Conservation (phyloP, 176 grass and related monocot genomes). For the Secale cereale region DNA sequence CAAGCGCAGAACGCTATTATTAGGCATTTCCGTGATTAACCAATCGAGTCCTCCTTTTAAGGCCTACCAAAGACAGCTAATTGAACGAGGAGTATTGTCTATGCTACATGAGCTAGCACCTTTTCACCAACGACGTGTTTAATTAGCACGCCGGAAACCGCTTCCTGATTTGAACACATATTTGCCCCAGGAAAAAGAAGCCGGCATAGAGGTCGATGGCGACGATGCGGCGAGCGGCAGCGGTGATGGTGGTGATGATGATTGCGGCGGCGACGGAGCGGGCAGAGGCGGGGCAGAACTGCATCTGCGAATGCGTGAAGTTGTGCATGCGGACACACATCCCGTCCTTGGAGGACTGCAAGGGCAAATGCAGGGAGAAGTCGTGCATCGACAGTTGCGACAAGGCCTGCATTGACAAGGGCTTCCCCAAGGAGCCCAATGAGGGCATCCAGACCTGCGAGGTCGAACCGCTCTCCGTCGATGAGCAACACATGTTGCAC, state of each 20-base stretch:
- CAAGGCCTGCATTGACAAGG: conserved; percentile 26
- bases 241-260: background rate
- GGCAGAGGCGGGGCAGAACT: conserved; percentile 43
- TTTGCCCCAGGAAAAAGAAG: too few relatives aligned
- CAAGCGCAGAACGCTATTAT: background rate
- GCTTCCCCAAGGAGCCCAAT: conserved; percentile 21
- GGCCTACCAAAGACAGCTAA: background rate
- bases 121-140: background rate
- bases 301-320: conserved; percentile 60
- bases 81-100: background rate
- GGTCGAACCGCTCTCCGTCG: conserved; percentile 27
- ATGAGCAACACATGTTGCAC: conserved; percentile 23
- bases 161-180: background rate
- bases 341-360: conserved; percentile 22
- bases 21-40: conserved; percentile 31
- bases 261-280: background rate
- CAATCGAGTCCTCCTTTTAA: conserved; percentile 15
- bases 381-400: conserved; percentile 36
- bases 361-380: conserved; percentile 20
- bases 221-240: background rate
- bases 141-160: background rate
- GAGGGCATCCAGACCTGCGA: conserved; percentile 38
- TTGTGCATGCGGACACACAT: conserved; percentile 24
- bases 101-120: background rate
- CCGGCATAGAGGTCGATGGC: too few relatives aligned